Conservation (phyloP, 192 early-diverging fungal species). For the Backusella liffmaniae region DNA sequence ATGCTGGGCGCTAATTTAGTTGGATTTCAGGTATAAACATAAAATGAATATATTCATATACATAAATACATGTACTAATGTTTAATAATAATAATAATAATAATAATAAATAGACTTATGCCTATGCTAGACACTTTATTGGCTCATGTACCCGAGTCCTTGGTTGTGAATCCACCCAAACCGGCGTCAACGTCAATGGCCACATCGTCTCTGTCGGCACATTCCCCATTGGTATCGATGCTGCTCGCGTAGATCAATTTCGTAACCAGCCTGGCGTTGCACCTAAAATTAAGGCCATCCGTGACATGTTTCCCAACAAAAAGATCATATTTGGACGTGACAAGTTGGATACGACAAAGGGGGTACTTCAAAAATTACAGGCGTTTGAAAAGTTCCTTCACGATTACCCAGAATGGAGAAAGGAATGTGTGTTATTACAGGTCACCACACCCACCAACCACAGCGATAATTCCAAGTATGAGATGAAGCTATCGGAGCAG, state of each 20-base stretch:
- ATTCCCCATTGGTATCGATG: conserved; percentile 97
- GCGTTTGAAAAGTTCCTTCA: conserved; percentile 92
- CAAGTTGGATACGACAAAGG: conserved; percentile 91
- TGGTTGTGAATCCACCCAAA: conserved; percentile 91
- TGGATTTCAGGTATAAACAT: conserved; percentile 77
- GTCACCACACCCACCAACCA: conserved; percentile 83
- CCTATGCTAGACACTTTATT: conserved; percentile 93
- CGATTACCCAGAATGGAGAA: conserved; percentile 89
- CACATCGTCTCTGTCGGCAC: conserved; percentile 81
- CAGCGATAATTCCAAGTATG: conserved; percentile 65
- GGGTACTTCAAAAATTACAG: conserved; percentile 90
- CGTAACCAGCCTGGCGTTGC: conserved; percentile 65
- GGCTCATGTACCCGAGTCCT: conserved; percentile 90
- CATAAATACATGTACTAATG: neutral
- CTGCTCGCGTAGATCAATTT: conserved; percentile 63
- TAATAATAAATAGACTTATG: conserved; percentile 64
- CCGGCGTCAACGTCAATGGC: conserved; percentile 84
- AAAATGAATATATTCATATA: neutral
- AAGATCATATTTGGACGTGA: conserved; percentile 95
- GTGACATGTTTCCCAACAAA: conserved; percentile 85
- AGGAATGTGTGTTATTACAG: conserved; percentile 91
- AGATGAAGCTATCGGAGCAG: conserved; percentile 84
- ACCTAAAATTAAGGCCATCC: conserved; percentile 78
- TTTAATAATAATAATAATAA: neutral
- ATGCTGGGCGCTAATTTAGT: conserved; percentile 89